Conservation (phyloP, 179 eudicot species). For the Sideroxylon spinosum region DNA sequence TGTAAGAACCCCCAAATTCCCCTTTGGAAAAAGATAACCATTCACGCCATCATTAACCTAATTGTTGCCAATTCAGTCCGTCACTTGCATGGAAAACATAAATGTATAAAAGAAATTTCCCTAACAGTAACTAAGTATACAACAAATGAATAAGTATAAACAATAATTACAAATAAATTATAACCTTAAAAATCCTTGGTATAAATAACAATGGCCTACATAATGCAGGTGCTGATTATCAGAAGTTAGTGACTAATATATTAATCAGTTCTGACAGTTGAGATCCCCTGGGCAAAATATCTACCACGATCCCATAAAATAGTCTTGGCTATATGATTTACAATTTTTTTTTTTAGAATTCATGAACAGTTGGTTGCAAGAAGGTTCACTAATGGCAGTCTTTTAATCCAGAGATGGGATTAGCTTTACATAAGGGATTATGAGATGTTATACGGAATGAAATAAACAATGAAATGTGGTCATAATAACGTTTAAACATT, state of each 20-base stretch:
- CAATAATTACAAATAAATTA: background rate
- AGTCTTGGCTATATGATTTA: background rate
- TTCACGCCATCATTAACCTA: constrained; percentile 85
- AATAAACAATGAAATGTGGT: background rate
- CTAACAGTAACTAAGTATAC: background rate
- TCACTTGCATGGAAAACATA: constrained; percentile 14
- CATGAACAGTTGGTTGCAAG: background rate
- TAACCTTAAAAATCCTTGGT: background rate
- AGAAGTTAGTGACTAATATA: background rate
- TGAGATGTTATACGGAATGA: background rate
- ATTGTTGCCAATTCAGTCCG: constrained; percentile 33
- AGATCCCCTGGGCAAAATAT: background rate
- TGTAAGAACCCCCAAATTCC: constrained; percentile 47
- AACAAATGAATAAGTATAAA: background rate
- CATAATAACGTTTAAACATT: no score
- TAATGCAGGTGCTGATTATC: background rate
- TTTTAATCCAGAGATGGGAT: background rate
- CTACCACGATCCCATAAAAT: background rate
- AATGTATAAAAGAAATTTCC: background rate
- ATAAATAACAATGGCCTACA: background rate
- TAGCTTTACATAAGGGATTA: background rate
- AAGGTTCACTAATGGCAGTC: constrained; percentile 9
- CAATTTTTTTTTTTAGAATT: background rate
- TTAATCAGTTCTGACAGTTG: background rate
- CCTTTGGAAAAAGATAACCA: constrained; percentile 75